These are phyloP conservation scores for Alternaria sp. DNA, from an alignment of 2,329 filamentous ascomycete species.

Conservation along the genomic window DNA sequence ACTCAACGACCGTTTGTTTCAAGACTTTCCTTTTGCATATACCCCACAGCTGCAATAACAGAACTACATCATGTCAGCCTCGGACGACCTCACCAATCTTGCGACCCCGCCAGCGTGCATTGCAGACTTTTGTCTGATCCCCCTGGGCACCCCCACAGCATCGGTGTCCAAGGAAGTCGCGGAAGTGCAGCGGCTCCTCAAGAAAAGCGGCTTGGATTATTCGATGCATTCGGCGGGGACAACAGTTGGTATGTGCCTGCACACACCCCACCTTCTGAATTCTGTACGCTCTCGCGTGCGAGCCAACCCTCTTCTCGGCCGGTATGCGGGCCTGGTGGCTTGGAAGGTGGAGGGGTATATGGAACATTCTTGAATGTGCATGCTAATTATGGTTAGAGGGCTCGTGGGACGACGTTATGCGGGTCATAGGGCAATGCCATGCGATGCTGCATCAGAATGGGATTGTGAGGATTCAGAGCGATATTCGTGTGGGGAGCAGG, in stretches of 20 bases:
- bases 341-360: conserved; percentile 8
- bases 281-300: neutral
- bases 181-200: conserved; percentile 83
- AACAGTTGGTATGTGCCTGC: conserved; percentile 72
- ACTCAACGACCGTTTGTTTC: neutral
- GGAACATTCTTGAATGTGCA: neutral
- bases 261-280: neutral
- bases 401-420: conserved; percentile 86
- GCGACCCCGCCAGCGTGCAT: conserved; percentile 75
- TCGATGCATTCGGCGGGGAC: conserved; percentile 94
- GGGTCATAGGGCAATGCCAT: conserved; percentile 51
- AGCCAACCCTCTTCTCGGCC: conserved; percentile 9
- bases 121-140: conserved; percentile 91
- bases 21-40: neutral
- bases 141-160: conserved; percentile 65
- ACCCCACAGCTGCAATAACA: neutral
- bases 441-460: conserved; percentile 48
- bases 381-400: conserved; percentile 67
- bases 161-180: conserved; percentile 74
- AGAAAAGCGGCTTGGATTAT: conserved; percentile 79
- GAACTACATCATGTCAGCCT: conserved; percentile 24
- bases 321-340: conserved; percentile 4
- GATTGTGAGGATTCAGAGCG: conserved; percentile 75
- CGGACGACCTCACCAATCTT: conserved; percentile 28
- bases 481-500: conserved; percentile 83